These are phyloP conservation scores for Puccinia hordei DNA, from an alignment of 1,284 basidiomycete species.

Conservation along the genomic window DNA sequence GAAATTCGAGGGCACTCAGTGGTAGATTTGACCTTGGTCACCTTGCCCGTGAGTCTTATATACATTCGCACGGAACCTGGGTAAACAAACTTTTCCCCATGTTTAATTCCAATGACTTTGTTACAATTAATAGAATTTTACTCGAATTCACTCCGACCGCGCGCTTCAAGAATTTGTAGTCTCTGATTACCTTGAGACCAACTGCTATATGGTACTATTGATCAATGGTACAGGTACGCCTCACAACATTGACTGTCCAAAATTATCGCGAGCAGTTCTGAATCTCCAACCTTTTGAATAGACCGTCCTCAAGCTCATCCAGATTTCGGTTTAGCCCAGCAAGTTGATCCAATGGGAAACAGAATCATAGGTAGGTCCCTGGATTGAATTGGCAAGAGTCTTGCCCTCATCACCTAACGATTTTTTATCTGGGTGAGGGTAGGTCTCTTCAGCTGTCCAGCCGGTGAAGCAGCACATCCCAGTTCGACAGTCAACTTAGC, in stretches of 20 bases:
- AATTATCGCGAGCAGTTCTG: neutral
- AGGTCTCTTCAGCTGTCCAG: neutral
- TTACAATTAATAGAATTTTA: slow-evolving; percentile 5
- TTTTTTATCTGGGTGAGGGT: neutral
- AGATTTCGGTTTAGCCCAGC: slow-evolving; percentile 7
- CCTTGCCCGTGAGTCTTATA: slow-evolving; percentile 7
- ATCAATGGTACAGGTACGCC: neutral
- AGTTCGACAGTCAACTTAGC: neutral
- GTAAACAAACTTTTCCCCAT: too few species aligned
- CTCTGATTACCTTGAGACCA: neutral
- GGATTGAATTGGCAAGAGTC: neutral
- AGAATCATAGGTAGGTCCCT: slow-evolving; percentile 8
- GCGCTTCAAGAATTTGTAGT: neutral
- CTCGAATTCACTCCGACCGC: slow-evolving; percentile 2
- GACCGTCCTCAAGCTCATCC: slow-evolving; percentile 14
- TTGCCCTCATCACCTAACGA: neutral
- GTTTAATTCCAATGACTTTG: neutral
- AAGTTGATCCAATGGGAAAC: slow-evolving; percentile 12
- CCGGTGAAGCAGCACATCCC: neutral
- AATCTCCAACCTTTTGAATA: neutral
- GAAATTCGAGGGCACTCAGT: slow-evolving; percentile 3
- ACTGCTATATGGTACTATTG: slow-evolving; percentile 1
- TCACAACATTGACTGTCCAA: neutral
- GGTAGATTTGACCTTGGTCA: slow-evolving; percentile 8
- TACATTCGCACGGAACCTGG: neutral